Base-by-base conservation (phyloP, 495 filamentous ascomycete genomes). In the Oleoguttula mirabilis region DNA sequence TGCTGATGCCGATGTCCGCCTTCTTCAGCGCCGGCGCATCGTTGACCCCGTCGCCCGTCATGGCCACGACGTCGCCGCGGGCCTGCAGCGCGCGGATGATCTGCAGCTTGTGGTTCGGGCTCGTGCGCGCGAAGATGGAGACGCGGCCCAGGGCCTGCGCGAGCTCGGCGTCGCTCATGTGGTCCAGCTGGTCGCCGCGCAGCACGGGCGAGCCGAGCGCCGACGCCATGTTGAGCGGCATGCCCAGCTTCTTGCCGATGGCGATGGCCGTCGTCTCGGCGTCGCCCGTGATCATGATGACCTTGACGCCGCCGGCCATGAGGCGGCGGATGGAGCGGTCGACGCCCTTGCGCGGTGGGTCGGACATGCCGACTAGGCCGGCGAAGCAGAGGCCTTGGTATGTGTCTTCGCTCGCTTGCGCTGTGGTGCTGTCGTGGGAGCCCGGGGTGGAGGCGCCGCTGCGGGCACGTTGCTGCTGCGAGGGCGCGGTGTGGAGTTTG, bases 201-300 rank as follows among this genome's bases (percentile, higher is more conserved):
- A 98, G 65, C 16, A 96, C 88, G 10, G 84, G 70, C 4, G 44
- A 51, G 7, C 61, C 63, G 5, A 65, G 44, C 10, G 61, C 47
- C 0, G 57, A 60, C 24, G 55, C 56, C 32, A 58, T 42, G 36
- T 56, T 73, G 32, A 82, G 60, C 2, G 84, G 78, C 82, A 98
- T 98, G 36, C 90, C 88, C 19, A 98, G 73, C 60, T 92, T 86
- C 62, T 73, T 84, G 15, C 80, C 90, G 55, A 96, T 94, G 1
- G 90, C 90, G 28, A 94, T 67, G 11, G 90, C 90, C 0, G 90
- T 98, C 4, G 83, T 86, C 54, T 95, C 84, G 11, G 90, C 79
- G 61, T 98, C 90, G 42, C 90, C 90, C 10, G 90, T 98, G 50
- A 98, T 96, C 90, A 98, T 98, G 51, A 96, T 93, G 23, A 96